A percentile compares a stretch with the other conserved stretches of the same genome.
Conservation (phyloP, 768 basidiomycete genomes). For the Guyanaporus albipodus region DNA sequence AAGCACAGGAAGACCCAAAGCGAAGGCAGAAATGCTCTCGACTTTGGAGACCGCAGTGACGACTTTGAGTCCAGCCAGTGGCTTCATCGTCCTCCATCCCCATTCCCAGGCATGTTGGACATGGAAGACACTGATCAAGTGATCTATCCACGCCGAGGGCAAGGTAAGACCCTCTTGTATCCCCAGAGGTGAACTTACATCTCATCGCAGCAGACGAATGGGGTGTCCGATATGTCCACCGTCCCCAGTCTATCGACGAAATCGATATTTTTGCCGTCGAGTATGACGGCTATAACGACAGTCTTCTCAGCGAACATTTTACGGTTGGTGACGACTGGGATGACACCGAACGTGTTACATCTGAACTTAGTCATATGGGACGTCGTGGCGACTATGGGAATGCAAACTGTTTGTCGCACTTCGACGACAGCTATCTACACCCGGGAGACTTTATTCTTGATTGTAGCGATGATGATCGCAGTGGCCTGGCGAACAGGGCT, state of each 20-base stretch:
- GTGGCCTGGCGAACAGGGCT: conserved; percentile 8
- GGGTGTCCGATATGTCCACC: conserved; percentile 22
- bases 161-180: conserved; percentile 11
- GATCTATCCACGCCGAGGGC: conserved; percentile 27
- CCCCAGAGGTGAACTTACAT: conserved; percentile 7
- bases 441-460: conserved; percentile 10
- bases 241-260: conserved; percentile 6
- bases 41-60: conserved; percentile 27
- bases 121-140: conserved; percentile 24
- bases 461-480: conserved; percentile 2
- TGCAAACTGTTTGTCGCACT: background rate
- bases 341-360: conserved; percentile 18
- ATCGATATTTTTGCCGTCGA: conserved; percentile 22
- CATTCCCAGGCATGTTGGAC: conserved; percentile 10
- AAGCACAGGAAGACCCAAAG: conserved; percentile 46
- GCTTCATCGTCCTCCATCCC: conserved; percentile 27
- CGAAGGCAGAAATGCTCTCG: conserved; percentile 41
- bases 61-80: conserved; percentile 18
- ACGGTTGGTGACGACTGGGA: conserved; percentile 20
- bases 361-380: conserved; percentile 15
- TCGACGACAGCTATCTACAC: conserved; percentile 5
- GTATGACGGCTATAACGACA: conserved; percentile 23
- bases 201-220: conserved; percentile 26
- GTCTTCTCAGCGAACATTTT: conserved; percentile 25
- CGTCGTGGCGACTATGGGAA: background rate